Percentiles rank a stretch among this genome's conserved stretches.
phyloP scores from a whole-genome alignment of 768 basidiomycete species.

The Amanita inopinata region DNA sequence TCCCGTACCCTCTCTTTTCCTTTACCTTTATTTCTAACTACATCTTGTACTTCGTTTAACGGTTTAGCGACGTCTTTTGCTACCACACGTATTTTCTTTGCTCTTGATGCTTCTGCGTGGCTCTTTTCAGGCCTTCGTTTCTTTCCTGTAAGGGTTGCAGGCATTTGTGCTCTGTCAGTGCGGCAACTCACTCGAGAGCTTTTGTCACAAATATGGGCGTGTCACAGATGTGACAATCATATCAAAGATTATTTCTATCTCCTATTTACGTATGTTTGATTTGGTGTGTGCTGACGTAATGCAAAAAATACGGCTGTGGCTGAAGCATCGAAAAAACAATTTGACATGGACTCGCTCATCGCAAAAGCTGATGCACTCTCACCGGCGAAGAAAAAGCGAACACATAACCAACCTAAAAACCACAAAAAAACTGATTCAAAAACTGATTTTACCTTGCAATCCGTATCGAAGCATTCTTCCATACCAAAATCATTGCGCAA shows the following conservation, averaged over 20 bases:
- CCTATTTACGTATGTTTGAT: no score
- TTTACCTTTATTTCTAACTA: slow-evolving; percentile 3
- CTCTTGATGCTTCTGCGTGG: not conserved
- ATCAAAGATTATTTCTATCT: no score
- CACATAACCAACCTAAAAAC: slow-evolving; percentile 14
- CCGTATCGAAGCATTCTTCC: slow-evolving; percentile 47
- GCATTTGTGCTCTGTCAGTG: no score
- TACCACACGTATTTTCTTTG: slow-evolving; percentile 5
- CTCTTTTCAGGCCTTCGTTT: slow-evolving; percentile 3
- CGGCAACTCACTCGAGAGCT: no score
- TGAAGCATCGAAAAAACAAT: no score
- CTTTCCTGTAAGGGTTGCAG: not conserved
- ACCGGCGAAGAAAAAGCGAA: slow-evolving; percentile 37
- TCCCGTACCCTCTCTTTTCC: slow-evolving; percentile 1
- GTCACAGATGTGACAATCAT: no score
- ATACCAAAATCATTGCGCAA: slow-evolving; percentile 63
- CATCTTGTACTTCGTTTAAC: no score
- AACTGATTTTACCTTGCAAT: slow-evolving; percentile 45
- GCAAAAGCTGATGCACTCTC: slow-evolving; percentile 55
- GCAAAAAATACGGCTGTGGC: no score
- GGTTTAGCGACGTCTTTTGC: slow-evolving; percentile 2
- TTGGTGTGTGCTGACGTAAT: no score
- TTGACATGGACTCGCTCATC: slow-evolving; percentile 71
- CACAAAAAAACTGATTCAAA: slow-evolving; percentile 6
- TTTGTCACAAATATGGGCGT: no score